Base-by-base conservation (phyloP, 2,329 filamentous ascomycete species). In the Cryphonectria radicalis region DNA sequence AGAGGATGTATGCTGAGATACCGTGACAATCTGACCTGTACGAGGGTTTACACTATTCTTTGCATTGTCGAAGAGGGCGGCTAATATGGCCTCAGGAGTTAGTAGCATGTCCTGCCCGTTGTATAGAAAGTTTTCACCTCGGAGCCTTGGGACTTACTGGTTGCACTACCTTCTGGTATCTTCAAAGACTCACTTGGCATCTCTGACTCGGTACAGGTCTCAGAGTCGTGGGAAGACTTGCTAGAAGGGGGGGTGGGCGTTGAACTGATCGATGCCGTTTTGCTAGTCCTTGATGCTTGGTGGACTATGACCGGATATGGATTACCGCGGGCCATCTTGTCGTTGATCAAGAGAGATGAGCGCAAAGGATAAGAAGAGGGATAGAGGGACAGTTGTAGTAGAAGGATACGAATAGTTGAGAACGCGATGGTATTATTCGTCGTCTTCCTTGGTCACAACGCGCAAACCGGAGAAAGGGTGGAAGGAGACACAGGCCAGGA, bases 1-100 rank as follows among this genome's bases (percentile, higher is more conserved):
- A 17, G n/a, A 3, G 22, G 28, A 43, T 40, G 2, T 28, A 4
- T 28, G 62, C 25, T 73, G 70, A n/a, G 43, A 69, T 28, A 73
- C 72, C 4, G 72, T 73, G 37, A 73, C 72, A 32, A 71, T 32
- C 40, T 63, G 53, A 32, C 72, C 72, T n/a, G 62, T 71, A 50
- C 42, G 68, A 57, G 64, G 53, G 40, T 73, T 65, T 67, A 69
- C 22, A 62, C 63, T 53, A 28, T 17, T 63, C 59, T 66, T 65
- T 59, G 69, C 43, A n/a, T n/a, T 40, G 1, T 69, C 67, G 22
- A 69, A 32, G 14, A 63, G 59, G 40, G 63, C 37, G 57, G 64
- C 32, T 66, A n/a, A 62, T n/a, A 43, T 10, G 4, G 19, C 8
- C 25, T 40, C 42, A 35, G 22, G 22, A 13, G 40, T 63, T 7